Conservation (phyloP, 2,329 filamentous ascomycete species). For the Orbilia brochopaga region DNA sequence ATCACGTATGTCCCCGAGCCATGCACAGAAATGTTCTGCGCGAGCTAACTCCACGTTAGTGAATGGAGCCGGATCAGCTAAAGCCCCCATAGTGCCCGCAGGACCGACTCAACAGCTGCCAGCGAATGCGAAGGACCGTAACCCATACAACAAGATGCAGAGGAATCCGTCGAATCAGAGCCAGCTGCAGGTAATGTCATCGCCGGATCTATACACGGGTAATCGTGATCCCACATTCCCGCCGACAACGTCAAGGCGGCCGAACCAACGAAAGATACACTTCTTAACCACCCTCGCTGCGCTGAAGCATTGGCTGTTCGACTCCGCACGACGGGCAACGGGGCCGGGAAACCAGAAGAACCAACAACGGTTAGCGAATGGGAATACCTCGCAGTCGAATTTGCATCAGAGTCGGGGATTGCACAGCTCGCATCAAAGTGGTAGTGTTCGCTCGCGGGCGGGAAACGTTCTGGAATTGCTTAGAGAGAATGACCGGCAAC, state of each 20-base stretch:
- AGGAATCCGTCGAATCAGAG: constrained; percentile 54
- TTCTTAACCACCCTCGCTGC: constrained; percentile 71
- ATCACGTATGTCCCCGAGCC: constrained; percentile 52
- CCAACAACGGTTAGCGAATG: constrained; percentile 35
- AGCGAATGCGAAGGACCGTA: constrained; percentile 68
- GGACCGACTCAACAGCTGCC: constrained; percentile 71
- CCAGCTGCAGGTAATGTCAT: constrained; percentile 55
- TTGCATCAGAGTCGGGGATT: constrained; percentile 22
- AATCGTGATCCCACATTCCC: constrained; percentile 46
- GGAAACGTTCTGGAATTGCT: constrained; percentile 45
- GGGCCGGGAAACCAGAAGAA: constrained; percentile 59
- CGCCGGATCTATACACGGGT: constrained; percentile 52
- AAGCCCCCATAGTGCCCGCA: constrained; percentile 53
- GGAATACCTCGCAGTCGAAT: constrained; percentile 41
- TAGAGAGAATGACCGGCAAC: constrained; percentile 36
- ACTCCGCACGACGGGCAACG: constrained; percentile 69
- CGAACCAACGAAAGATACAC: constrained; percentile 65
- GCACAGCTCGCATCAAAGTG: constrained; percentile 44
- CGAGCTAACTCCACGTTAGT: constrained; percentile 51
- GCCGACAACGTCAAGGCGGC: constrained; percentile 63
- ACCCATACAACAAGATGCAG: constrained; percentile 52
- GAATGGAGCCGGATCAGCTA: constrained; percentile 51
- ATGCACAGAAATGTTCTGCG: constrained; percentile 34
- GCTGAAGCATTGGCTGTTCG: constrained; percentile 75
- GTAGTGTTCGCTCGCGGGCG: constrained; percentile 36